Evolutionary conservation across 2,329 filamentous ascomycete genomes (phyloP).

Genomic region (Rugonectria rugulosa): DNA sequence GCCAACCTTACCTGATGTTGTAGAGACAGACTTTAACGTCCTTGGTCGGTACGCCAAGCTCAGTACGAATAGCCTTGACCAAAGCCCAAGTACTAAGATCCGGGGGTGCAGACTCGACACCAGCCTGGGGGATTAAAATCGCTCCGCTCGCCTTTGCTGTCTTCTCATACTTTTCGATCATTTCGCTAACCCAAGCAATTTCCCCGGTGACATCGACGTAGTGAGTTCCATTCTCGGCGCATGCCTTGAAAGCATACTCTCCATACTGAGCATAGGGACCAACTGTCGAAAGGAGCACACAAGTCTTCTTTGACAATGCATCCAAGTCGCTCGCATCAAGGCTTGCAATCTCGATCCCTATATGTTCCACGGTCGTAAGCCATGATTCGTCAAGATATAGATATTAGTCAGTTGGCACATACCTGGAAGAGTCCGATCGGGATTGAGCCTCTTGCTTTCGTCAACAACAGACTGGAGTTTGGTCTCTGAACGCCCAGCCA

Average conservation of each 20-base stretch:
- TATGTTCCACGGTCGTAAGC: not conserved
- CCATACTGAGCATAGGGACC: slow-evolving; percentile 66
- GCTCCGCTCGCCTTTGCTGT: slow-evolving; percentile 62
- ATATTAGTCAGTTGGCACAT: slow-evolving; percentile 37
- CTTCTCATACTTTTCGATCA: slow-evolving; percentile 67
- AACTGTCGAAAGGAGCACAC: slow-evolving; percentile 64
- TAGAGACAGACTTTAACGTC: slow-evolving; percentile 63
- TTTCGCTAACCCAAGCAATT: slow-evolving; percentile 62
- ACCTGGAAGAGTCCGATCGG: slow-evolving; percentile 76
- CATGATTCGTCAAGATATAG: no score
- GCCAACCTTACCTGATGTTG: slow-evolving; percentile 46
- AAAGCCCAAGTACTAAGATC: slow-evolving; percentile 66
- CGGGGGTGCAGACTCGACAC: slow-evolving; percentile 68
- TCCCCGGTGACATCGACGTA: slow-evolving; percentile 72
- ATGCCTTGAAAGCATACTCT: slow-evolving; percentile 67
- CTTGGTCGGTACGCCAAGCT: slow-evolving; percentile 56
- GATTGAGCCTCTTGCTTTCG: slow-evolving; percentile 70
- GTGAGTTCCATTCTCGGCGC: slow-evolving; percentile 68
- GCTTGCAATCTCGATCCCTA: slow-evolving; percentile 61
- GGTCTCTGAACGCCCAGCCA: slow-evolving; percentile 80
- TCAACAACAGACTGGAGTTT: slow-evolving; percentile 76
- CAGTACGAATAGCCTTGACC: slow-evolving; percentile 57
- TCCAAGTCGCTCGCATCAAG: slow-evolving; percentile 55
- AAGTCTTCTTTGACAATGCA: slow-evolving; percentile 62
- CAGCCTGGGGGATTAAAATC: slow-evolving; percentile 67